phyloP scores from a whole-genome alignment of 2,329 filamentous ascomycete genomes.

The Paecilomyces variotii region DNA sequence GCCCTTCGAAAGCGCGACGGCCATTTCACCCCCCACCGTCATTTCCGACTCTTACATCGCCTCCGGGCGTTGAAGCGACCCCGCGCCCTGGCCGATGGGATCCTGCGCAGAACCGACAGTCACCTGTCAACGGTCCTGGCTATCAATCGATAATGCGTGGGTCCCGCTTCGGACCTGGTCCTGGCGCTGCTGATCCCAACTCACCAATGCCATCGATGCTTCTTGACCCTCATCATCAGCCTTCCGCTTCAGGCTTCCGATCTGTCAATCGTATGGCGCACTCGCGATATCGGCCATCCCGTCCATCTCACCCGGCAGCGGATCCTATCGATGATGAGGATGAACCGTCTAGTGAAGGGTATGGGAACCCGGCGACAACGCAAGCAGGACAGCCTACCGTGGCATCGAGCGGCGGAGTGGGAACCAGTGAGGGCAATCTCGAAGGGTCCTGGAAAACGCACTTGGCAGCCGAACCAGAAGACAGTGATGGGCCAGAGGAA shows the following conservation, averaged over 20 bases:
- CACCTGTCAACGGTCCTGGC: conserved; percentile 12
- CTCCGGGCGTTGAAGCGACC: conserved; percentile 40
- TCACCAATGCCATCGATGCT: conserved; percentile 37
- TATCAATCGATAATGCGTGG: conserved; percentile 20
- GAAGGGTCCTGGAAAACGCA: conserved; percentile 47
- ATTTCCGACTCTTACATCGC: conserved; percentile 64
- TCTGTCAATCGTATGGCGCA: conserved; percentile 16
- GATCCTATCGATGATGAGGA: conserved; percentile 25
- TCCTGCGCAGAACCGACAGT: conserved; percentile 11
- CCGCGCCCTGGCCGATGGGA: conserved; percentile 33
- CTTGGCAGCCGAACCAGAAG: conserved; percentile 22
- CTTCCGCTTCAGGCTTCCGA: conserved; percentile 31
- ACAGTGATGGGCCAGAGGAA: conserved; percentile 39
- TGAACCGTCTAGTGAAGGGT: conserved; percentile 13
- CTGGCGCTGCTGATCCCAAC: conserved; percentile 17
- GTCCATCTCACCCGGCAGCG: conserved; percentile 15
- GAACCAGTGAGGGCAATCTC: conserved; percentile 49
- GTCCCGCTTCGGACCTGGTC: conserved; percentile 15
- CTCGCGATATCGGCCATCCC: conserved; percentile 24
- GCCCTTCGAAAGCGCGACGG: conserved; percentile 32
- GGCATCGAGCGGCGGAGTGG: conserved; percentile 29
- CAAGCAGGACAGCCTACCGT: conserved; percentile 15
- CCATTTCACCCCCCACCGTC: conserved; percentile 67
- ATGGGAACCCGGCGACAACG: conserved; percentile 9
- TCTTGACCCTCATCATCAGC: conserved; percentile 41